Percentiles rank a stretch among this genome's conserved stretches.
Evolutionary conservation across 768 basidiomycete species (phyloP).

Genomic region (Kwoniella mangroviensis): DNA sequence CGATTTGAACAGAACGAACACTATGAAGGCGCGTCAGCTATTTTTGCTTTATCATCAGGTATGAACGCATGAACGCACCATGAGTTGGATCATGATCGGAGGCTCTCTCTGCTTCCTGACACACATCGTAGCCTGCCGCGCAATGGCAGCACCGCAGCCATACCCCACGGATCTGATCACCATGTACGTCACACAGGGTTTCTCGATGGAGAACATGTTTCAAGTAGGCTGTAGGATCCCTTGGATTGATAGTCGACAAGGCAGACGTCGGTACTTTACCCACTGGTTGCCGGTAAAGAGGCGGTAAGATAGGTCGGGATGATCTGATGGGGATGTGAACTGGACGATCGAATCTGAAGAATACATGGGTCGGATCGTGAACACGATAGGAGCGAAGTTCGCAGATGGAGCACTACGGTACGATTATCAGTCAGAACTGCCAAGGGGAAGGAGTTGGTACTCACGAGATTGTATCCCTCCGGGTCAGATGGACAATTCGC

Average conservation of each 20-base stretch:
- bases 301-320: slow-evolving; percentile 68
- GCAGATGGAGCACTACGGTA: slow-evolving; percentile 73
- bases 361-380: slow-evolving; percentile 83
- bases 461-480: slow-evolving; percentile 73
- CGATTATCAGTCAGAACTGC: slow-evolving; percentile 10
- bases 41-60: background rate
- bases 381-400: slow-evolving; percentile 75
- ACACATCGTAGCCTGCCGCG: slow-evolving; percentile 71
- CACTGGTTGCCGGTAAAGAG: slow-evolving; percentile 57
- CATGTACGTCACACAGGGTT: slow-evolving; percentile 86
- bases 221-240: slow-evolving; percentile 47
- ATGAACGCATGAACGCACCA: slow-evolving; percentile 40
- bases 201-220: slow-evolving; percentile 50
- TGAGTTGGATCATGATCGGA: slow-evolving; percentile 84
- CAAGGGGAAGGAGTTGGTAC: slow-evolving; percentile 29
- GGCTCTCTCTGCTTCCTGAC: slow-evolving; percentile 75
- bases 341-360: slow-evolving; percentile 83
- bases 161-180: slow-evolving; percentile 76
- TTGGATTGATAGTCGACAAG: slow-evolving; percentile 24
- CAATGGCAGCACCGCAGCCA: slow-evolving; percentile 94
- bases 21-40: slow-evolving; percentile 20
- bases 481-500: slow-evolving; percentile 82
- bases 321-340: slow-evolving; percentile 69
- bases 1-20: slow-evolving; percentile 88
- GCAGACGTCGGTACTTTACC: slow-evolving; percentile 31